Percentiles rank a stretch among this genome's conserved stretches.
Conservation (phyloP, 768 basidiomycete species). For the Leccinum rimulosum region DNA sequence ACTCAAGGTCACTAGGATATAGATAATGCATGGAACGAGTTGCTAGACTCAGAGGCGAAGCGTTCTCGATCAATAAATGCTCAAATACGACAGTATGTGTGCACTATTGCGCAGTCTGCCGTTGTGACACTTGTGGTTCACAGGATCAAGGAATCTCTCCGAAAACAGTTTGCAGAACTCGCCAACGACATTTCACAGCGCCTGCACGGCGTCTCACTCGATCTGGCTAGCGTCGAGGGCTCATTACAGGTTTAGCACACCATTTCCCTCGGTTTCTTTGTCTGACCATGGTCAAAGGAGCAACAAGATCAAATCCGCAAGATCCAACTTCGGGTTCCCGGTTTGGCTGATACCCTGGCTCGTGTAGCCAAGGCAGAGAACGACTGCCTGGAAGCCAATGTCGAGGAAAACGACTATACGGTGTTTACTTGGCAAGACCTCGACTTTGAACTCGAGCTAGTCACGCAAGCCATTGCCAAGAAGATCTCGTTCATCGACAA, state of each 20-base stretch:
- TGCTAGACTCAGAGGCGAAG: constrained; percentile 72
- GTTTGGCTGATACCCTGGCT: constrained; percentile 55
- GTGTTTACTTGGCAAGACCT: constrained; percentile 87
- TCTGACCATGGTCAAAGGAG: constrained; percentile 41
- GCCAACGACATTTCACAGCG: constrained; percentile 76
- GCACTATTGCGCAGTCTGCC: background rate
- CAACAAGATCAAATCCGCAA: constrained; percentile 69
- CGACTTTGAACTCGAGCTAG: constrained; percentile 82
- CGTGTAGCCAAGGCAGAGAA: constrained; percentile 63
- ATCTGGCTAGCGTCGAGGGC: constrained; percentile 73
- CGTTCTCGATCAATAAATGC: constrained; percentile 84
- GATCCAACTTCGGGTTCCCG: constrained; percentile 67
- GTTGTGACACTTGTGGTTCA: background rate
- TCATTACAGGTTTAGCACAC: constrained; percentile 58
- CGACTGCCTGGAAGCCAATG: constrained; percentile 81
- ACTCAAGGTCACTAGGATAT: constrained; percentile 49
- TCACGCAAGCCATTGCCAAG: constrained; percentile 78
- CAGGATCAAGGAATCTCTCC: constrained; percentile 80
- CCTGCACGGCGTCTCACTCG: constrained; percentile 62
- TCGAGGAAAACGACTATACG: constrained; percentile 97
- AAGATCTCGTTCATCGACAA: constrained; percentile 97
- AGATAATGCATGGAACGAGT: constrained; percentile 70
- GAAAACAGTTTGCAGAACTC: constrained; percentile 73
- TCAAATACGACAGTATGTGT: constrained; percentile 77
- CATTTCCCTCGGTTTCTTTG: constrained; percentile 5